Percentiles rank a stretch among this genome's conserved stretches.
These are phyloP conservation scores for Hanseniaspora hatyaiensis DNA, from an alignment of 805 yeast species.

Conservation along the genomic window DNA sequence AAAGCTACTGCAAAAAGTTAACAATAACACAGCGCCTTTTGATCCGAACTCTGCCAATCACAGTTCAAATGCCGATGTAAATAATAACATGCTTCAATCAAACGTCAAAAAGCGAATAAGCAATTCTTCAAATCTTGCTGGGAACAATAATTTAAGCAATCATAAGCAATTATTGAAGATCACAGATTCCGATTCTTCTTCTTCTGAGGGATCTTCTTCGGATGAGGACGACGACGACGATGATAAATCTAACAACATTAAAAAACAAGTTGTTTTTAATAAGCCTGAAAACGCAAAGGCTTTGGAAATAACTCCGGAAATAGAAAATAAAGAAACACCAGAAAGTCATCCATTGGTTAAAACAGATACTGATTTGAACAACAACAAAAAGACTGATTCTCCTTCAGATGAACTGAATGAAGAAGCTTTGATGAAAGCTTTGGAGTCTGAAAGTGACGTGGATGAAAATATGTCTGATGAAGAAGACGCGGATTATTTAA, in stretches of 20 bases:
- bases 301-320: too few species aligned
- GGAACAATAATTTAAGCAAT: not conserved
- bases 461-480: slow-evolving; percentile 37
- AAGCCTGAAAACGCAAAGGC: too few species aligned
- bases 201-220: slow-evolving; percentile 5
- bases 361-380: slow-evolving; percentile 33
- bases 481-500: slow-evolving; percentile 22
- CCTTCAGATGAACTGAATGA: slow-evolving; percentile 9
- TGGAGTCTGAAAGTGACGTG: slow-evolving; percentile 19
- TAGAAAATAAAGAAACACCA: too few species aligned
- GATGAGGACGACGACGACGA: not conserved
- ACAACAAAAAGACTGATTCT: not conserved
- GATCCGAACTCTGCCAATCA: too few species aligned
- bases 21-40: not conserved
- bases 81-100: slow-evolving; percentile 5
- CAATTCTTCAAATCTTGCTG: not conserved
- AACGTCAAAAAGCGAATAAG: slow-evolving; percentile 4
- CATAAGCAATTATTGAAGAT: not conserved
- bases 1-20: slow-evolving; percentile 19
- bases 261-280: too few species aligned
- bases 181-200: not conserved
- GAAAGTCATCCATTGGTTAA: too few species aligned
- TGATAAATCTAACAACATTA: too few species aligned
- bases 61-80: too few species aligned
- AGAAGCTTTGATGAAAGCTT: slow-evolving; percentile 3